Conservation (phyloP, 192 early-diverging fungal species). For the Geosiphon pyriformis region DNA sequence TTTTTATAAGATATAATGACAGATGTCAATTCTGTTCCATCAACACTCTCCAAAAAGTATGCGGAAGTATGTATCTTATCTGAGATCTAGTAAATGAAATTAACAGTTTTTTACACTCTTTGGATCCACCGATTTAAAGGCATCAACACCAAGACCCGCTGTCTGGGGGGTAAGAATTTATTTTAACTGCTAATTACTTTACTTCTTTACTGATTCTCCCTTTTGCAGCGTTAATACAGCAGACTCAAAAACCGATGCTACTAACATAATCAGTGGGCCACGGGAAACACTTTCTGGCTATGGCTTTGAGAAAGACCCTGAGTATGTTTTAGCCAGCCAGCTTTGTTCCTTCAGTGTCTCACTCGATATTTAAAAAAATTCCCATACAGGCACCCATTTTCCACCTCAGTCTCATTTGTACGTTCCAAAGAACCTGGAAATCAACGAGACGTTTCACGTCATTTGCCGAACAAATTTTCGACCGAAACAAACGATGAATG, state of each 20-base stretch:
- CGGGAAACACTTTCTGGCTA: slow-evolving; percentile 45
- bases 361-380: background rate
- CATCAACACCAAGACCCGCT: too few relatives aligned
- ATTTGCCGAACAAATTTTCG: slow-evolving; percentile 34
- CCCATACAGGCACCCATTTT: background rate
- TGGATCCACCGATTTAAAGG: too few relatives aligned
- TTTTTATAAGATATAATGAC: too few relatives aligned
- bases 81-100: too few relatives aligned
- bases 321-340: slow-evolving; percentile 30
- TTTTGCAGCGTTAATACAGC: slow-evolving; percentile 46
- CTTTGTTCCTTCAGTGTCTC: slow-evolving; percentile 10
- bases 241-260: slow-evolving; percentile 34
- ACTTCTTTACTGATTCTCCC: too few relatives aligned
- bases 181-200: too few relatives aligned
- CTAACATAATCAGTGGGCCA: slow-evolving; percentile 40
- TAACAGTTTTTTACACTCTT: too few relatives aligned
- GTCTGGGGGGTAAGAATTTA: too few relatives aligned
- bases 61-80: too few relatives aligned
- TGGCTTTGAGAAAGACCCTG: slow-evolving; percentile 31
- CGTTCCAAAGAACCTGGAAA: background rate
- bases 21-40: too few relatives aligned
- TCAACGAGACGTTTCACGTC: slow-evolving; percentile 12
- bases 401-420: background rate
- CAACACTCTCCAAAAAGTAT: too few relatives aligned
- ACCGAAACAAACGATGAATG: slow-evolving; percentile 42